Evolutionary conservation across 495 filamentous ascomycete genomes (phyloP).

Genomic region (Penicillium flavigenum): DNA sequence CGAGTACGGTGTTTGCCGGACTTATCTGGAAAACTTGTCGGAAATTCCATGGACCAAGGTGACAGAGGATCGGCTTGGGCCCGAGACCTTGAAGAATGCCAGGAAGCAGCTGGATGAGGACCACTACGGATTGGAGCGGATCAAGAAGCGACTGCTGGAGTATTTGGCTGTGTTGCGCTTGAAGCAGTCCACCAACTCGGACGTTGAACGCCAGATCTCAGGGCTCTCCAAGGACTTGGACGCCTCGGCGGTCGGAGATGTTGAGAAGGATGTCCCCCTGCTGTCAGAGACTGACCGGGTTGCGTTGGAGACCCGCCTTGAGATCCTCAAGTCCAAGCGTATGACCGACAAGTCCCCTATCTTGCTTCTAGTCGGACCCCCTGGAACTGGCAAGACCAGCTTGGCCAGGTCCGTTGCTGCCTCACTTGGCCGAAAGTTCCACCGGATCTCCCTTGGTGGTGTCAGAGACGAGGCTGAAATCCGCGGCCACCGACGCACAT

Average conservation of each 20-base stretch:
- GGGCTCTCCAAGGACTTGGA: conserved; percentile 60
- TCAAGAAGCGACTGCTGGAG: conserved; percentile 94
- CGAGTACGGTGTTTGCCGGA: conserved; percentile 88
- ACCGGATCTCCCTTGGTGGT: conserved; percentile 94
- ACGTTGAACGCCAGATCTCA: conserved; percentile 73
- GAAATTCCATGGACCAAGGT: conserved; percentile 91
- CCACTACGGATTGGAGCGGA: conserved; percentile 94
- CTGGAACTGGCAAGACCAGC: conserved; percentile 94
- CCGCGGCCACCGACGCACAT: conserved; percentile 90
- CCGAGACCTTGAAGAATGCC: conserved; percentile 72
- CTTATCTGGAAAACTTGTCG: conserved; percentile 91
- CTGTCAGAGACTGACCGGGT: conserved; percentile 44
- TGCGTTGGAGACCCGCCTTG: conserved; percentile 58
- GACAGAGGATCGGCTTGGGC: conserved; percentile 86
- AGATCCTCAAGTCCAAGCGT: conserved; percentile 67
- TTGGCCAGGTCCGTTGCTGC: conserved; percentile 91
- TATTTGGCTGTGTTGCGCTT: conserved; percentile 93
- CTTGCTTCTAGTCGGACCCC: conserved; percentile 88
- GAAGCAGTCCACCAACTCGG: conserved; percentile 83
- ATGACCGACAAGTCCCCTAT: conserved; percentile 96
- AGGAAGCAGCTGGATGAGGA: conserved; percentile 92
- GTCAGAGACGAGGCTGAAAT: conserved; percentile 98
- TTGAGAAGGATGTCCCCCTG: conserved; percentile 38
- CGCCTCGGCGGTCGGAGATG: conserved; percentile 42
- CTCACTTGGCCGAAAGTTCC: conserved; percentile 91